A percentile compares a stretch with the other conserved stretches of the same genome.
Evolutionary conservation across 352 stramenopile species (phyloP).

Genomic region (Pythium oligandrum): DNA sequence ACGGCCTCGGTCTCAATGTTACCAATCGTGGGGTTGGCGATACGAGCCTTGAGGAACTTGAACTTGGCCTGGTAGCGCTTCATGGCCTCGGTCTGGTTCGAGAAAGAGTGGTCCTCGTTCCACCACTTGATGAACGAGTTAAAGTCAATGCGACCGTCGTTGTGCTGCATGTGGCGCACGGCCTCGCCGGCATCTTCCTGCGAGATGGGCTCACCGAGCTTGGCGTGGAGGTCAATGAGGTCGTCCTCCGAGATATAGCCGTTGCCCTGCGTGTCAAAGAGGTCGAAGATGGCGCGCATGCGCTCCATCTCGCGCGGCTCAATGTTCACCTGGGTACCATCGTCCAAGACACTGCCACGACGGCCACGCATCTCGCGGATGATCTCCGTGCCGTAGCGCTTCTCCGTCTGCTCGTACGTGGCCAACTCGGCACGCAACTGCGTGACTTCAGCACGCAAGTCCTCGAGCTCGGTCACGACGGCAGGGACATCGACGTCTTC

Average conservation of each 20-base stretch:
- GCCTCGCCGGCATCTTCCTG: slow-evolving; percentile 67
- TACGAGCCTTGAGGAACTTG: slow-evolving; percentile 87
- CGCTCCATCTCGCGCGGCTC: slow-evolving; percentile 81
- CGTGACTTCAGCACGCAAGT: slow-evolving; percentile 66
- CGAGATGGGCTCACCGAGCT: slow-evolving; percentile 79
- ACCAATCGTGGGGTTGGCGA: slow-evolving; percentile 77
- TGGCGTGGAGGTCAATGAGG: slow-evolving; percentile 73
- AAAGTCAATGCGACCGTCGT: slow-evolving; percentile 72
- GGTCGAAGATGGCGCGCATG: slow-evolving; percentile 80
- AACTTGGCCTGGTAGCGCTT: slow-evolving; percentile 84
- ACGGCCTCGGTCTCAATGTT: slow-evolving; percentile 73
- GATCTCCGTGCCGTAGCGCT: slow-evolving; percentile 60
- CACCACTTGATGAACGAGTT: slow-evolving; percentile 88
- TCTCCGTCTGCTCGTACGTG: slow-evolving; percentile 76
- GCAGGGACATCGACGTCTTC: slow-evolving; percentile 65
- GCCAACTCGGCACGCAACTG: slow-evolving; percentile 67
- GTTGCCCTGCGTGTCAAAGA: slow-evolving; percentile 79
- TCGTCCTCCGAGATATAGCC: slow-evolving; percentile 77
- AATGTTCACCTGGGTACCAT: slow-evolving; percentile 75
- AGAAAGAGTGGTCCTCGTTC: slow-evolving; percentile 75
- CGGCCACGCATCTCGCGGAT: slow-evolving; percentile 43
- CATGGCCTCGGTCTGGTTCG: slow-evolving; percentile 74
- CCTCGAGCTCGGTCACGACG: slow-evolving; percentile 66
- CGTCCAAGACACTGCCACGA: slow-evolving; percentile 66
- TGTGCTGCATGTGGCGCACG: slow-evolving; percentile 63